Conservation (phyloP, 306 rosid species). For the Vigna hirtella region DNA sequence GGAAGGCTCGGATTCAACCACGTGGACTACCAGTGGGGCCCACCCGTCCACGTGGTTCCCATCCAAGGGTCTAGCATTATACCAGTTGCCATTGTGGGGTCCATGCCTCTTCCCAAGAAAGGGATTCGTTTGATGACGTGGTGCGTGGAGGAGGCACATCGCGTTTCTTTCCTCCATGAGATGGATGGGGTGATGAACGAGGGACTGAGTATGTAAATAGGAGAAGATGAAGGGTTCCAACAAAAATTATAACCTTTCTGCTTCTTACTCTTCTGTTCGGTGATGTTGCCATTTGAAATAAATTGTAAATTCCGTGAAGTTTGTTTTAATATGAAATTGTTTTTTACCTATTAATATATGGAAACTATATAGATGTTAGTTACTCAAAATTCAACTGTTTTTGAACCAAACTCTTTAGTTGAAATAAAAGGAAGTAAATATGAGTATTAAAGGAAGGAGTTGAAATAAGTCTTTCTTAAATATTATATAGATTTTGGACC, state of each 20-base stretch:
- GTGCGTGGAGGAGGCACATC: constrained; percentile 66
- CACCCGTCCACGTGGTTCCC: constrained; percentile 67
- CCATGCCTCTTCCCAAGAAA: constrained; percentile 51
- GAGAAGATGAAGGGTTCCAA: not conserved
- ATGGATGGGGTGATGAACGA: constrained; percentile 38
- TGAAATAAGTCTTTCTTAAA: too few relatives aligned
- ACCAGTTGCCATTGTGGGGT: constrained; percentile 70
- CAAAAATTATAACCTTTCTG: not conserved
- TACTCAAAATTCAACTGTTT: too few relatives aligned
- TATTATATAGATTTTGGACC: too few relatives aligned
- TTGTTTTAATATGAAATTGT: not conserved
- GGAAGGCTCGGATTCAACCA: constrained; percentile 75
- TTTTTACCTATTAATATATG: too few relatives aligned
- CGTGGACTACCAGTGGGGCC: constrained; percentile 76
- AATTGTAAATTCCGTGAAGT: not conserved
- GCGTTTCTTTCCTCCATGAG: constrained; percentile 52
- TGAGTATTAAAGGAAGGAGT: too few relatives aligned
- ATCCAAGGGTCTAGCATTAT: constrained; percentile 63
- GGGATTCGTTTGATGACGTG: constrained; percentile 79
- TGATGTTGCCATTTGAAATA: constrained; percentile 27
- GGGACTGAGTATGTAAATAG: not conserved
- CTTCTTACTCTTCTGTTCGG: not conserved
- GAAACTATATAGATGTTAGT: too few relatives aligned
- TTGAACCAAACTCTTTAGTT: too few relatives aligned
- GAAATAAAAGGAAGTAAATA: too few relatives aligned